Percentiles rank a stretch among this genome's conserved stretches.
Conservation (phyloP, 441 rosid genomes). For the Manihot esculenta region DNA sequence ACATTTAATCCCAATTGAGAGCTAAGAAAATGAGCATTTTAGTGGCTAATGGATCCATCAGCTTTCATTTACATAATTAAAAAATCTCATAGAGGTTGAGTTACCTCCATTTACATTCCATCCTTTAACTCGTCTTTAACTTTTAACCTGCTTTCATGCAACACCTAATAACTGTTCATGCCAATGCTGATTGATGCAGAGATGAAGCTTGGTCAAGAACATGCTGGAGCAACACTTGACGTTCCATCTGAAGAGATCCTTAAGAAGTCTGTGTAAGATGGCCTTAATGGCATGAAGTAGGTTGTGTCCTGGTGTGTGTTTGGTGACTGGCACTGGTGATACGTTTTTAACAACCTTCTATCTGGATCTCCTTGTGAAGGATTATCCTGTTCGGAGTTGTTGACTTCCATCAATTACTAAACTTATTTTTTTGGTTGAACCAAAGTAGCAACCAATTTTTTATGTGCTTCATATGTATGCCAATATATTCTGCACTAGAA, state of each 20-base stretch:
- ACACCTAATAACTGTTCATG: neutral
- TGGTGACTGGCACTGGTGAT: too few species aligned
- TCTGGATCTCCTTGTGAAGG: neutral
- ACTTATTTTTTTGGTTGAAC: too few species aligned
- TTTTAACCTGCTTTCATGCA: neutral
- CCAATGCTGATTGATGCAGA: slow-evolving; percentile 38
- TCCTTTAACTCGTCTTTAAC: too few species aligned
- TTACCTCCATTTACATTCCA: too few species aligned
- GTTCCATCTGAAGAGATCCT: slow-evolving; percentile 74
- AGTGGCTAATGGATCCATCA: too few species aligned
- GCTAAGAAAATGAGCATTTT: too few species aligned
- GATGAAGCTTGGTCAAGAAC: slow-evolving; percentile 70
- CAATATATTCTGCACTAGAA: neutral
- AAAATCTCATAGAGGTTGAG: too few species aligned
- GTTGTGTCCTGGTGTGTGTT: neutral
- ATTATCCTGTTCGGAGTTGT: neutral
- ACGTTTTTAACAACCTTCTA: neutral
- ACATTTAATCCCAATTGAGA: too few species aligned
- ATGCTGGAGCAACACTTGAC: slow-evolving; percentile 88
- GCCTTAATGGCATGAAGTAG: neutral
- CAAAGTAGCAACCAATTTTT: too few species aligned
- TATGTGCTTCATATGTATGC: slow-evolving; percentile 5
- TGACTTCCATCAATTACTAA: neutral
- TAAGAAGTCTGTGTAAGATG: slow-evolving; percentile 42
- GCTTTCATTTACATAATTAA: too few species aligned